phyloP scores from a whole-genome alignment of 352 stramenopile genomes.

The Phytopythium kandeliae region DNA sequence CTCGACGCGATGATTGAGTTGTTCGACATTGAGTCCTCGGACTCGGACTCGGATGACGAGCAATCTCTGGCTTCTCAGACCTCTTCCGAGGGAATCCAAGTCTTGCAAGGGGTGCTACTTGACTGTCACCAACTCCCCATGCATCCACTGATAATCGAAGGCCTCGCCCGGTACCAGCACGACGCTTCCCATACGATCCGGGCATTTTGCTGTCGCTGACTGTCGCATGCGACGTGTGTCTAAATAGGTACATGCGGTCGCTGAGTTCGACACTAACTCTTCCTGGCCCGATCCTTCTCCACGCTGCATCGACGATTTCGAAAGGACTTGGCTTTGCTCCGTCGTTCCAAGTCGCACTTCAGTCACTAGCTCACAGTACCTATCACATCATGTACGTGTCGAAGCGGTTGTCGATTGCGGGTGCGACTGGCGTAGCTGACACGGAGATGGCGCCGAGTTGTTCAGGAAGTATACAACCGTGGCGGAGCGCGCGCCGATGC shows the following conservation, averaged over 20 bases:
- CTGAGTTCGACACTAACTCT: constrained; percentile 50
- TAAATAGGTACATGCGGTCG: constrained; percentile 53
- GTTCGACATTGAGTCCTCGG: constrained; percentile 77
- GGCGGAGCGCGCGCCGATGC: constrained; percentile 36
- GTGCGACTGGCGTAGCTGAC: constrained; percentile 1
- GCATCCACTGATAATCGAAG: constrained; percentile 55
- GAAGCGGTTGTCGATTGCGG: background rate
- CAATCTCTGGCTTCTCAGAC: constrained; percentile 12
- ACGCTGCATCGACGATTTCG: constrained; percentile 32
- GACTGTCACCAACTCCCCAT: constrained; percentile 35
- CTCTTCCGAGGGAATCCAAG: constrained; percentile 35
- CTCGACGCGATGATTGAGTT: constrained; percentile 75
- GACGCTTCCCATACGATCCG: background rate
- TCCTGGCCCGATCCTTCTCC: constrained; percentile 37
- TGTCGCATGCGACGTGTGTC: background rate
- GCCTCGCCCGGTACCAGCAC: constrained; percentile 36
- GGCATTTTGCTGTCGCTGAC: background rate
- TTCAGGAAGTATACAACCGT: constrained; percentile 57
- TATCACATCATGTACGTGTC: constrained; percentile 42
- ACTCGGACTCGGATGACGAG: constrained; percentile 53
- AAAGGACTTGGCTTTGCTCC: constrained; percentile 40
- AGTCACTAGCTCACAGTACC: constrained; percentile 46
- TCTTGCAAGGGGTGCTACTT: constrained; percentile 49
- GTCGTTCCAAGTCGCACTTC: constrained; percentile 34
- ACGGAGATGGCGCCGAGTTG: background rate